A percentile compares a stretch with the other conserved stretches of the same genome.
phyloP scores from a whole-genome alignment of 768 basidiomycete species.

The Leccinum subgranulosum region DNA sequence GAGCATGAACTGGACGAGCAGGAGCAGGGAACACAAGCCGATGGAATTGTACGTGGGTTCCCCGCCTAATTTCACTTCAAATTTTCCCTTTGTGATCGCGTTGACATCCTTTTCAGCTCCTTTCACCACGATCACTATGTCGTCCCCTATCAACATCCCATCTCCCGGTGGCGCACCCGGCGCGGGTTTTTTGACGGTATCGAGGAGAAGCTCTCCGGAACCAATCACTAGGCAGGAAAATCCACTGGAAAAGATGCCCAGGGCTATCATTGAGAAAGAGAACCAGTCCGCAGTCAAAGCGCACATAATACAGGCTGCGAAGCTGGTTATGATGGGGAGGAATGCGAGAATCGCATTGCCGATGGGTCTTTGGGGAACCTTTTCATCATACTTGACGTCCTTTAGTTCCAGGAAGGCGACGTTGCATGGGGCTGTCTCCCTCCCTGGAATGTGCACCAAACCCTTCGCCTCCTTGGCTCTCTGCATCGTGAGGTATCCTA shows the following conservation, averaged over 20 bases:
- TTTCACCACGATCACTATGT: constrained; percentile 28
- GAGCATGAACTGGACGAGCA: constrained; percentile 31
- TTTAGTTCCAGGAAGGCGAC: constrained; percentile 24
- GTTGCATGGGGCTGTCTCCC: constrained; percentile 14
- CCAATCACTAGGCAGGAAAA: constrained; percentile 29
- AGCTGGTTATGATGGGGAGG: constrained; percentile 25
- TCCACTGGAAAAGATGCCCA: constrained; percentile 34
- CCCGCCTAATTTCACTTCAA: constrained; percentile 19
- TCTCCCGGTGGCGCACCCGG: constrained; percentile 28
- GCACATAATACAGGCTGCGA: constrained; percentile 22
- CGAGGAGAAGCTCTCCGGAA: constrained; percentile 23
- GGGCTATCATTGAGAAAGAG: constrained; percentile 30
- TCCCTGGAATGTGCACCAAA: background rate
- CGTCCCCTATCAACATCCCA: constrained; percentile 26
- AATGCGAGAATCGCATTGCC: constrained; percentile 16
- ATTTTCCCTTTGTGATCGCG: constrained; percentile 31
- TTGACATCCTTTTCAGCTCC: constrained; percentile 32
- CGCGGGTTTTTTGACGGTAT: constrained; percentile 19
- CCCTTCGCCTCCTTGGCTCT: constrained; percentile 3
- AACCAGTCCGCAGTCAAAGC: constrained; percentile 30
- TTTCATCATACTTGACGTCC: constrained; percentile 19
- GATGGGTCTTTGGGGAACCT: background rate
- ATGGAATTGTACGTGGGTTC: constrained; percentile 14
- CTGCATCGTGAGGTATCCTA: constrained; percentile 27
- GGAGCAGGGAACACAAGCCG: constrained; percentile 31